These are phyloP conservation scores for Spathaspora girioi DNA, from an alignment of 805 yeast species.

Conservation along the genomic window DNA sequence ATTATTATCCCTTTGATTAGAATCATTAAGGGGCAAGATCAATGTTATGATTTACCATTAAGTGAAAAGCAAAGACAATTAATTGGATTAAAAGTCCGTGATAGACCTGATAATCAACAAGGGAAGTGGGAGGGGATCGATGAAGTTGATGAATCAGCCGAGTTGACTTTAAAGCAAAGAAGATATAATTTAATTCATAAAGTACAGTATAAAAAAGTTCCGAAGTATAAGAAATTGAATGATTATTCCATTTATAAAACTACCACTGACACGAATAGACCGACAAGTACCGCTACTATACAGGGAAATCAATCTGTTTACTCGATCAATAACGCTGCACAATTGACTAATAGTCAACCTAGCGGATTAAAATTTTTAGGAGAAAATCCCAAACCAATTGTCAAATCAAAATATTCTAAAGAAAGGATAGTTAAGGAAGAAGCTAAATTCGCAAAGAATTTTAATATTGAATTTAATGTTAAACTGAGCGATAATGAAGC, in stretches of 20 bases:
- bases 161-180: slow-evolving; percentile 19
- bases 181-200: slow-evolving; percentile 13
- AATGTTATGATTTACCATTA: slow-evolving; percentile 50
- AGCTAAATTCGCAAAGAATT: slow-evolving; percentile 8
- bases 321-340: background rate
- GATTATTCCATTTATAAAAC: slow-evolving; percentile 2
- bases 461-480: slow-evolving; percentile 8
- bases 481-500: no score
- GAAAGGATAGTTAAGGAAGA: slow-evolving; percentile 2
- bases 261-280: background rate
- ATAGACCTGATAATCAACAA: slow-evolving; percentile 1
- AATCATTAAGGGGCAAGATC: slow-evolving; percentile 42
- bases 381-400: background rate
- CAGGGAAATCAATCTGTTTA: slow-evolving; percentile 1
- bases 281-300: background rate
- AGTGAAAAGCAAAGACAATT: slow-evolving; percentile 42
- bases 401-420: background rate
- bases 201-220: slow-evolving; percentile 11
- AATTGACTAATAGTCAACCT: background rate
- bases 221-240: slow-evolving; percentile 16
- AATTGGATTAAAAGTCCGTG: slow-evolving; percentile 33
- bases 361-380: slow-evolving; percentile 1
- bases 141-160: slow-evolving; percentile 12
- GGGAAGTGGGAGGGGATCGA: slow-evolving; percentile 2
- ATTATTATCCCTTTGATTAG: slow-evolving; percentile 17